A percentile compares a stretch with the other conserved stretches of the same genome.
phyloP scores from a whole-genome alignment of 345 rosid species.

The Hibiscus tridactylites region DNA sequence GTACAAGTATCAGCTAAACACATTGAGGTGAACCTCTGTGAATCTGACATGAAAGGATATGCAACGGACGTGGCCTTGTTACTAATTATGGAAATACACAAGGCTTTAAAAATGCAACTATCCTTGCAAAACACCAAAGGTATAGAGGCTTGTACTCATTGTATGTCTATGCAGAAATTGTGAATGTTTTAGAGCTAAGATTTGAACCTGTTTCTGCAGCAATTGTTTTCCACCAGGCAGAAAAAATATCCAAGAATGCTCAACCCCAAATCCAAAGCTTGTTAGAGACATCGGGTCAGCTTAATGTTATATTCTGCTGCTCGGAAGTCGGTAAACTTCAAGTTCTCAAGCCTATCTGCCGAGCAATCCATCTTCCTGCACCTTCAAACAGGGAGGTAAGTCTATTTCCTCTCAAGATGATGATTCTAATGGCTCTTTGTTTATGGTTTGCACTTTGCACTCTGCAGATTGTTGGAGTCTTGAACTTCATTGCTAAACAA shows the following conservation, averaged over 20 bases:
- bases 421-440: not conserved
- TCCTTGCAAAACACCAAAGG: not conserved
- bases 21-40: slow-evolving; percentile 3
- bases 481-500: slow-evolving; percentile 17
- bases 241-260: not conserved
- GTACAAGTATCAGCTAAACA: not conserved
- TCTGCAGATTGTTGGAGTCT: slow-evolving; percentile 13
- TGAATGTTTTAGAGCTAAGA: too few species aligned
- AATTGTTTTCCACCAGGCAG: slow-evolving; percentile 6
- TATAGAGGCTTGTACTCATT: not conserved
- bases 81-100: not conserved
- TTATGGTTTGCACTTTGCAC: too few species aligned
- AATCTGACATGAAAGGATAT: not conserved
- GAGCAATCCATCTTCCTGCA: slow-evolving; percentile 8
- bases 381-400: slow-evolving; percentile 12
- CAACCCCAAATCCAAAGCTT: slow-evolving; percentile 3
- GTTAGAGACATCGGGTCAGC: slow-evolving; percentile 1
- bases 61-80: slow-evolving; percentile 1
- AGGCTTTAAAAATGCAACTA: not conserved
- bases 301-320: slow-evolving; percentile 18
- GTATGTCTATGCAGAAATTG: too few species aligned
- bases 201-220: not conserved
- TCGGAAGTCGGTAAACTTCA: slow-evolving; percentile 8
- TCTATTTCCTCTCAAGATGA: not conserved
- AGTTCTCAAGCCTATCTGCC: slow-evolving; percentile 5